Conservation (phyloP, 2,329 filamentous ascomycete species). For the Fusarium abutilonis region DNA sequence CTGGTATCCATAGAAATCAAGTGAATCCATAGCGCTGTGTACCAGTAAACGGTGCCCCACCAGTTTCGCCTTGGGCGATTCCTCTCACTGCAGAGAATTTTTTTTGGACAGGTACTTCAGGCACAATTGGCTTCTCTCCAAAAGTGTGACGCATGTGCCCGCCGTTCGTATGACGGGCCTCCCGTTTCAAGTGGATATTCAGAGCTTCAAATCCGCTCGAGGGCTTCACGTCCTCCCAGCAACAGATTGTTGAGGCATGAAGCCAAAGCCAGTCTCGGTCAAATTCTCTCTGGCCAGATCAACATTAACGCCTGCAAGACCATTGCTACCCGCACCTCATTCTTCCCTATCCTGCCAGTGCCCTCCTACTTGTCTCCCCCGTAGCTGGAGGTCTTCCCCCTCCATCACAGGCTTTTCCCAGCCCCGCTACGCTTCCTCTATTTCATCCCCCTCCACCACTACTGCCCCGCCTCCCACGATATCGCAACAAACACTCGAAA, state of each 20-base stretch:
- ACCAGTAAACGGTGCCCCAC: too few relatives aligned
- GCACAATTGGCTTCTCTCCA: constrained; percentile 17
- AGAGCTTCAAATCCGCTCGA: constrained; percentile 20
- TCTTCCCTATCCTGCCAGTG: constrained; percentile 2
- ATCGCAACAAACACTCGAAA: constrained; percentile 34
- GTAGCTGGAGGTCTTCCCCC: constrained; percentile 20
- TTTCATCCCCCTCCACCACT: constrained; percentile 24
- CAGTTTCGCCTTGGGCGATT: background rate
- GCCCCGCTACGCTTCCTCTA: constrained; percentile 38
- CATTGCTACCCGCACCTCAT: constrained; percentile 8
- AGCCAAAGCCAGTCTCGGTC: constrained; percentile 36
- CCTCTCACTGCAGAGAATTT: constrained; percentile 9
- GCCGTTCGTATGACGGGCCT: constrained; percentile 32
- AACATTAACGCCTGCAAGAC: constrained; percentile 29
- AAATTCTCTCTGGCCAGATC: constrained; percentile 40
- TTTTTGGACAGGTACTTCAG: constrained; percentile 11
- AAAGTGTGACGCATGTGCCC: constrained; percentile 32
- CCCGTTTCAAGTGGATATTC: constrained; percentile 32
- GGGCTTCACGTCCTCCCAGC: constrained; percentile 34
- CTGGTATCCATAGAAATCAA: too few relatives aligned
- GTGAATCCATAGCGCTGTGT: too few relatives aligned
- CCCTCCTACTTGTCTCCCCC: constrained; percentile 16
- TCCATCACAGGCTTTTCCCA: constrained; percentile 39
- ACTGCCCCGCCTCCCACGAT: constrained; percentile 41
- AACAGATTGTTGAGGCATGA: constrained; percentile 40